These are phyloP conservation scores for Candida glucosophila DNA, from an alignment of 1,139 yeast species.

Conservation along the genomic window DNA sequence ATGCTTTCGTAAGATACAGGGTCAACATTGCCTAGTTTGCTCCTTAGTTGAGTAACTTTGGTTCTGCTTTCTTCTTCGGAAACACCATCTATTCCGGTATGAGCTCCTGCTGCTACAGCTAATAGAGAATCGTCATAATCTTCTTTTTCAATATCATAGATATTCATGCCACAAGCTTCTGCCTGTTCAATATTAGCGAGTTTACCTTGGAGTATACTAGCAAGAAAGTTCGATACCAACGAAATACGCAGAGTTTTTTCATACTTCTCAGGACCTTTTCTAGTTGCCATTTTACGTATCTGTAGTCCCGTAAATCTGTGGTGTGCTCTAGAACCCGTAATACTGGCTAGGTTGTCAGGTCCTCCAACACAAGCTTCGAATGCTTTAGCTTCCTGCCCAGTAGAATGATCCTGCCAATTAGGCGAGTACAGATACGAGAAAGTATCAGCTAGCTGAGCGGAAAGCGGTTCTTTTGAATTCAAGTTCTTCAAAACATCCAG, in stretches of 20 bases:
- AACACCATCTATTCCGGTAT: conserved; percentile 25
- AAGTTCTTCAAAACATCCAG: conserved; percentile 22
- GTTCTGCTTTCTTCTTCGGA: conserved; percentile 12
- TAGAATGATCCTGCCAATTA: conserved; percentile 93
- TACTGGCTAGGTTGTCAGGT: conserved; percentile 49
- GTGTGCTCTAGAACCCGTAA: conserved; percentile 85
- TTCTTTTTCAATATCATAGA: conserved; percentile 56
- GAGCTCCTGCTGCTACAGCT: conserved; percentile 43
- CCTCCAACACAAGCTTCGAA: conserved; percentile 63
- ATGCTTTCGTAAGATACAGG: conserved; percentile 34
- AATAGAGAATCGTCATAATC: conserved; percentile 47
- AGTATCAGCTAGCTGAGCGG: conserved; percentile 40
- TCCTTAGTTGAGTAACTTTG: conserved; percentile 31
- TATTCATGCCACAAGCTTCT: conserved; percentile 89
- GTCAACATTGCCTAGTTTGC: conserved; percentile 44
- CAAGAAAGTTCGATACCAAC: conserved; percentile 70
- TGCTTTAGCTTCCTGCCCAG: conserved; percentile 54
- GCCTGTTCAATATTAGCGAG: conserved; percentile 65
- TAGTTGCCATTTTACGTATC: conserved; percentile 61
- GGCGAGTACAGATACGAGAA: conserved; percentile 67
- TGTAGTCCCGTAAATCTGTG: conserved; percentile 88
- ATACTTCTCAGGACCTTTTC: conserved; percentile 44
- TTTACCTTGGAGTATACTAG: conserved; percentile 60
- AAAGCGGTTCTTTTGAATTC: conserved; percentile 20
- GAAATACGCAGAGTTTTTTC: conserved; percentile 53